Base-by-base conservation (phyloP, 352 stramenopile genomes). In the Phytophthora constricta region DNA sequence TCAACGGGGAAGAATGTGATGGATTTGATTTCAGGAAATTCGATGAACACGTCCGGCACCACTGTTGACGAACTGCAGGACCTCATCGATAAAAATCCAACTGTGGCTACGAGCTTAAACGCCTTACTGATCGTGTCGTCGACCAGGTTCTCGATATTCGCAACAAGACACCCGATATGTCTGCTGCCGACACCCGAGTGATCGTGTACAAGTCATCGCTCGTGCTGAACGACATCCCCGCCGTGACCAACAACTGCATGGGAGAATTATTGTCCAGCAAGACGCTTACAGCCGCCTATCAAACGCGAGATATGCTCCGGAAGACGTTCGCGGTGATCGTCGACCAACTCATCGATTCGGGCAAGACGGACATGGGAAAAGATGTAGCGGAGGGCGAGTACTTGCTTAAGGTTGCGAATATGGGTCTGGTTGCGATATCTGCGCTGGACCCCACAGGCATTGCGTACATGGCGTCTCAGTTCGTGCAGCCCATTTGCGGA, bases 401-500 rank as follows among this genome's bases (percentile, higher is more conserved):
- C 27, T 56, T 65, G 42, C 52, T 76, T 8, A 66, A 67, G 47
- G 66, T 76, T 3, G 54, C 68, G 10, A 60, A 78, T 34, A 57
- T 78, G 20, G 72, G 72, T 14, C 60, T 68, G 4, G 53, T 59
- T 8, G 63, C 76, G 20, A 14, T 80, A 26, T 57, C 72, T 4
- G 57, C 50, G 4, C 69, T 80, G 4, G 68, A 80, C 23, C 65
- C 72, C 1, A 80, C 69, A 0, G 72, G 72, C 4, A 65, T 79
- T 20, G 72, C 60, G 1, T 59, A 71, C 27, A 68, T 79, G 72
- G 72, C 49, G 0, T 51, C 62, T 19, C 63, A 77, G 42, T 79
- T 72, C 26, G 57, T 79, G 2, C 68, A 79, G 63, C 67, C 67
- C 16, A 76, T 76, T 42, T 76, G 68, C 27, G 68, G 68, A 5